phyloP scores from a whole-genome alignment of 2,329 filamentous ascomycete genomes.

The Tolypocladium ophioglossoides region DNA sequence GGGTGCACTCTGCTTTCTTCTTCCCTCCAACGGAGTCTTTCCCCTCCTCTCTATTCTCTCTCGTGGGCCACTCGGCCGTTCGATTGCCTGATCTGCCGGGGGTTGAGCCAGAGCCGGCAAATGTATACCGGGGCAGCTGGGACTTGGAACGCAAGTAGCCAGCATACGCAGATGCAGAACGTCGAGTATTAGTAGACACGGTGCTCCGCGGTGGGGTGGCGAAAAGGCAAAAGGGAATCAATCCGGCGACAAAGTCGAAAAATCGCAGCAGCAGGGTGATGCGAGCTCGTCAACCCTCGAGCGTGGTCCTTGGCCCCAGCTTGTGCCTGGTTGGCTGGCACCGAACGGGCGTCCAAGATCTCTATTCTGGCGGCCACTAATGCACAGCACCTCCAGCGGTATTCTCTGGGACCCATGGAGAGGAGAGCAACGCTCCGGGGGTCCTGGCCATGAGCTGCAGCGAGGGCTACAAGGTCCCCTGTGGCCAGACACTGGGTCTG shows the following conservation, averaged over 20 bases:
- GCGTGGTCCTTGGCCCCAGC: background rate
- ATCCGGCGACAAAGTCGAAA: background rate
- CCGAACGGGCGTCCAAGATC: constrained; percentile 18
- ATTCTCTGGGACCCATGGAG: background rate
- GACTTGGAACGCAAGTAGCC: background rate
- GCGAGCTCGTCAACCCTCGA: background rate
- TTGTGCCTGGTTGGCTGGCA: constrained; percentile 13
- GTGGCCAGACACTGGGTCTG: background rate
- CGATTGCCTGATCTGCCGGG: background rate
- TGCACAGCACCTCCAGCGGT: constrained; percentile 13
- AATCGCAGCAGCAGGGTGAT: background rate
- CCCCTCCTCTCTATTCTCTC: background rate
- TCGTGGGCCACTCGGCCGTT: background rate
- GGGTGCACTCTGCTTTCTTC: background rate
- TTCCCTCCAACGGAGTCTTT: no score
- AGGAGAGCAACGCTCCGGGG: background rate
- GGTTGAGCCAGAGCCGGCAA: background rate
- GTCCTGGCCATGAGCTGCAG: constrained; percentile 5
- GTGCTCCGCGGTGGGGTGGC: constrained; percentile 4
- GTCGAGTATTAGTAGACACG: background rate
- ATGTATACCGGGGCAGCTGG: background rate
- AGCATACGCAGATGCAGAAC: background rate
- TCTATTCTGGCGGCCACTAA: constrained; percentile 22
- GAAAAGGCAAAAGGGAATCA: constrained; percentile 2
- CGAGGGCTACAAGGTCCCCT: background rate